These are phyloP conservation scores for Lipomyces oligophaga DNA, from an alignment of 805 yeast genomes.

Conservation along the genomic window DNA sequence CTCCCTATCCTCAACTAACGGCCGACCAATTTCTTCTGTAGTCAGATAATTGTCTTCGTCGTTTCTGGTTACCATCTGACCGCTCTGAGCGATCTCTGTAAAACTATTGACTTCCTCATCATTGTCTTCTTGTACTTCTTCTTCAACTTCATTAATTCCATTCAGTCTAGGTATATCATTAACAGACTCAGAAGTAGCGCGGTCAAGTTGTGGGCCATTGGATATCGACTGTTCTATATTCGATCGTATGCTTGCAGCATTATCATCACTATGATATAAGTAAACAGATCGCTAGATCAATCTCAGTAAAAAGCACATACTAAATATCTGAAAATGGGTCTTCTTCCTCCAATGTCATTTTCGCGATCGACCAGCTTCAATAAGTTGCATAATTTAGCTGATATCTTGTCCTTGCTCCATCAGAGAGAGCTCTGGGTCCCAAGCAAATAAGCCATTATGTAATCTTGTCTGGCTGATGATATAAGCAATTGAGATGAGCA, in stretches of 20 bases:
- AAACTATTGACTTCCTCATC: background rate
- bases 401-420: no score
- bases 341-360: no score
- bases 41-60: background rate
- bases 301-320: conserved; percentile 33
- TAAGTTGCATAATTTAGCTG: no score
- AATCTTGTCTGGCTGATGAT: no score
- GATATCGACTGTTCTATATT: conserved; percentile 1
- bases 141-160: background rate
- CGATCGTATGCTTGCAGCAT: background rate
- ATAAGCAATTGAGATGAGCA: no score
- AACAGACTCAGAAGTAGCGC: background rate
- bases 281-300: conserved; percentile 9
- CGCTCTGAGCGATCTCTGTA: background rate
- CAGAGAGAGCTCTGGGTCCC: no score
- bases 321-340: conserved; percentile 92
- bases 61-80: background rate
- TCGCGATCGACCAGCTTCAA: no score
- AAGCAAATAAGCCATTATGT: no score
- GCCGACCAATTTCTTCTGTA: background rate
- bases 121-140: background rate
- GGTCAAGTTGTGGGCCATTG: no score
- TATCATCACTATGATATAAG: background rate
- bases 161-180: background rate
- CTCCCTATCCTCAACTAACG: conserved; percentile 4